A percentile compares a stretch with the other conserved stretches of the same genome.
These are phyloP conservation scores for Plasmodium inui DNA, from an alignment of 169 alveolate species.

Conservation along the genomic window DNA sequence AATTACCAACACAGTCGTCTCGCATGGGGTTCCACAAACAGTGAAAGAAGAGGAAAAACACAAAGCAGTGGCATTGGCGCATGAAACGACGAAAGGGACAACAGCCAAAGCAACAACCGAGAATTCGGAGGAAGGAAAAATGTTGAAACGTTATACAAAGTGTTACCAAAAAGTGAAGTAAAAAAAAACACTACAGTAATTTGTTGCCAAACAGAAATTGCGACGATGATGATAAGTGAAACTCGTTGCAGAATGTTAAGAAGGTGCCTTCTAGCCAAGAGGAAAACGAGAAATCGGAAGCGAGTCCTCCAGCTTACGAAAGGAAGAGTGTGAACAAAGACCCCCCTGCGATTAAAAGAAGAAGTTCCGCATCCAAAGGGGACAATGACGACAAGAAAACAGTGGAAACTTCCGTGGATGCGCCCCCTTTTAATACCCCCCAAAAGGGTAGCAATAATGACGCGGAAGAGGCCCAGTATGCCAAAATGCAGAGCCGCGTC, in stretches of 20 bases:
- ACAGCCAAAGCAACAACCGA: not conserved
- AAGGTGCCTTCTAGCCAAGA: not conserved
- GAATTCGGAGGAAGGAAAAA: not conserved
- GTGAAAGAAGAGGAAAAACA: not conserved
- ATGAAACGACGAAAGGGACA: not conserved
- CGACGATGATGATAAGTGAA: constrained; percentile 2
- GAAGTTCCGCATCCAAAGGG: not conserved
- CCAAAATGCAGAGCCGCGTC: not conserved
- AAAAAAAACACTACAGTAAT: constrained; percentile 12
- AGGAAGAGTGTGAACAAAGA: not conserved
- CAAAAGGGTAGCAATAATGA: not conserved
- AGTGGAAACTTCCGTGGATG: not conserved
- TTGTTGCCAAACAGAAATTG: constrained; percentile 8
- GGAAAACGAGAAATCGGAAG: constrained; percentile 18
- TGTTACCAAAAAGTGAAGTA: constrained; percentile 4
- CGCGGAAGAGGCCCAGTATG: not conserved
- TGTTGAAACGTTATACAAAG: not conserved
- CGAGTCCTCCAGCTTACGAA: not conserved
- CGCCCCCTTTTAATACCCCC: not conserved
- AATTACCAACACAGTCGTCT: not conserved
- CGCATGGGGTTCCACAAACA: not conserved
- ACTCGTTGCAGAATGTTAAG: not conserved
- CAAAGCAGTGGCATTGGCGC: not conserved
- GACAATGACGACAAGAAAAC: not conserved
- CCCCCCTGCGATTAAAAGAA: not conserved